Evolutionary conservation across 2,329 filamentous ascomycete genomes (phyloP).

Genomic region (Massarina eburnea): DNA sequence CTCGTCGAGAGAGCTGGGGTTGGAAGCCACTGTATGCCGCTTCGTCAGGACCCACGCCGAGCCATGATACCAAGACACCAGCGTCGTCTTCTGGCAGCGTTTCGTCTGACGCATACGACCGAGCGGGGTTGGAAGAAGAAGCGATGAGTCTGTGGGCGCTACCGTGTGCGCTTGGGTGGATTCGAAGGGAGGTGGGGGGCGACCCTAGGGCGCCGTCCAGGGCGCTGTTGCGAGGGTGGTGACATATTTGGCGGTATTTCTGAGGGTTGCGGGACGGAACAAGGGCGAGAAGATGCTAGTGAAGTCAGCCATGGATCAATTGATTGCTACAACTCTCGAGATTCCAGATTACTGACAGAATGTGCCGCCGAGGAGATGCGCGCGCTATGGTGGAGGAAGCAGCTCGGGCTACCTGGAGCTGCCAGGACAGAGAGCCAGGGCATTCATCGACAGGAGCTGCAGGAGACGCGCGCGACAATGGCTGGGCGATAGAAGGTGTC

Average conservation of each 20-base stretch:
- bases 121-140: too few relatives aligned
- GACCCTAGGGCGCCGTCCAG: not conserved
- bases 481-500: not conserved
- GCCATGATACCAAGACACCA: not conserved
- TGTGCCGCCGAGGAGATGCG: slow-evolving; percentile 11
- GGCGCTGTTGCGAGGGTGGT: not conserved
- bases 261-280: not conserved
- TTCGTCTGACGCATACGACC: not conserved
- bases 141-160: not conserved
- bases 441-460: slow-evolving; percentile 39
- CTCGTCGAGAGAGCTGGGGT: slow-evolving; percentile 12
- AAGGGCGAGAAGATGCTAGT: not conserved
- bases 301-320: slow-evolving; percentile 1
- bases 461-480: slow-evolving; percentile 1
- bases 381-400: slow-evolving; percentile 19
- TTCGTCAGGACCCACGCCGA: too few relatives aligned
- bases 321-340: not conserved
- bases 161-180: not conserved
- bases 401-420: slow-evolving; percentile 34
- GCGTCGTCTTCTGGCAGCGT: not conserved
- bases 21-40: slow-evolving; percentile 9
- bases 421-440: slow-evolving; percentile 33
- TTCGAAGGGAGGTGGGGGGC: not conserved
- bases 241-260: not conserved
- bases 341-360: slow-evolving; percentile 12